Evolutionary conservation across 2,329 filamentous ascomycete species (phyloP).

Genomic region (Dactylellina haptotyla): DNA sequence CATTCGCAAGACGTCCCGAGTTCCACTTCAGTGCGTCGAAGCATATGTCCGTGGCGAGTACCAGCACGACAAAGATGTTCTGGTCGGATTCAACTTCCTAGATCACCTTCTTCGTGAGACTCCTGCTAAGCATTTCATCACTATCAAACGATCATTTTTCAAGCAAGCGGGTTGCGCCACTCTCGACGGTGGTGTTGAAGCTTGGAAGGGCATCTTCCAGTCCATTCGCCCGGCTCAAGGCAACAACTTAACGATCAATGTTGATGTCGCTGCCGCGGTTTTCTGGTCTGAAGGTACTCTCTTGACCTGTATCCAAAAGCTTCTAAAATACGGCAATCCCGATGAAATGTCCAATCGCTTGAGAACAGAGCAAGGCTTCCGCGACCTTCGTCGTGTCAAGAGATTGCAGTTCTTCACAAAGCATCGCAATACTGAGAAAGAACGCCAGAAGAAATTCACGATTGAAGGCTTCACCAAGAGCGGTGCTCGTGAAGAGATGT

Average conservation of each 20-base stretch:
- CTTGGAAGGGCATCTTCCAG: conserved; percentile 88
- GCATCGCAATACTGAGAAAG: conserved; percentile 65
- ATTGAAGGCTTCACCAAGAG: conserved; percentile 67
- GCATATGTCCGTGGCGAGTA: conserved; percentile 72
- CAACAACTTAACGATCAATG: conserved; percentile 79
- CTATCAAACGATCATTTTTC: conserved; percentile 88
- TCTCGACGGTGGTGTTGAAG: conserved; percentile 76
- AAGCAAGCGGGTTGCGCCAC: conserved; percentile 65
- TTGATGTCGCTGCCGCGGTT: conserved; percentile 89
- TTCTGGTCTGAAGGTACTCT: conserved; percentile 73
- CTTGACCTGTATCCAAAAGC: conserved; percentile 56
- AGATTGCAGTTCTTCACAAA: conserved; percentile 69
- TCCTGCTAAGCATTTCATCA: conserved; percentile 73
- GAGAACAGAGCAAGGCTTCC: conserved; percentile 58
- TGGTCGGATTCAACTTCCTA: conserved; percentile 87
- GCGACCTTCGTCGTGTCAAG: conserved; percentile 67
- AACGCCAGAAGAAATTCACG: conserved; percentile 65
- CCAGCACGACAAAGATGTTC: conserved; percentile 72
- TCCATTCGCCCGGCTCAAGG: conserved; percentile 73
- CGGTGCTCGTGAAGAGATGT: conserved; percentile 69
- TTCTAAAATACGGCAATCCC: conserved; percentile 54
- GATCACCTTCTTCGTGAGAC: conserved; percentile 88
- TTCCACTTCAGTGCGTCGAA: conserved; percentile 74
- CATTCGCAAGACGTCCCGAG: conserved; percentile 72
- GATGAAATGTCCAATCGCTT: conserved; percentile 56